Evolutionary conservation across 2,329 filamentous ascomycete genomes (phyloP), one percentile per base, ranked within the genome.

Genomic region (Colletotrichum australisinense): DNA sequence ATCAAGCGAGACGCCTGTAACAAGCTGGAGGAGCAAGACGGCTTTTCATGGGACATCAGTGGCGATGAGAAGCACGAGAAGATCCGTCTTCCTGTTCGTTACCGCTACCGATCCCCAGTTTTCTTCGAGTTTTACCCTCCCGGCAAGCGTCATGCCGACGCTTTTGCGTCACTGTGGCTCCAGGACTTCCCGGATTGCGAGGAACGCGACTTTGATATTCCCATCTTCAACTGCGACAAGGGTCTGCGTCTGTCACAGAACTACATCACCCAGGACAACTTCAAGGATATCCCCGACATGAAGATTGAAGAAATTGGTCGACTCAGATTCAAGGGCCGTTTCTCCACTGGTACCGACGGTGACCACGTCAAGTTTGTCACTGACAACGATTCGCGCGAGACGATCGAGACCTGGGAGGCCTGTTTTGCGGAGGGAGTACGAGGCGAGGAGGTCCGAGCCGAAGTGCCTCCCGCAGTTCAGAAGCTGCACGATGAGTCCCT

Each of bases 371-470:
- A 87, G 1, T 98, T 98, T 77, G 92, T 98, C 26, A 90, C 91
- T 60, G 94, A 97, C 81, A 98, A 97, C 78, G 92, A 97, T 80
- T 93, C 93, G 1, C 92, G 96, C 38, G 97, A 98, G 85, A 98
- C 95, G 0, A 97, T 94, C 76, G 96, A 98, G 84, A 94, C 93
- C 0, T 98, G 95, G 95, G 95, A 98, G 82, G 94, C 95, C 0
- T 98, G 96, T 81, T 90, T 93, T 53, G 91, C 95, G 0, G 95
- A 98, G 81, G 96, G 96, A 14, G 94, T 98, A 0, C 91, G 97
- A 2, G 84, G 87, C 16, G 89, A 92, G 68, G 88, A 91, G 32
- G 94, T 98, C 1, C 85, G 89, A 11, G 88, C 91, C 28, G 93
- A 97, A 78, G 86, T 98, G 0, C 94, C 95, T 0, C 90, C 92